Evolutionary conservation across 208 protist species (phyloP).

Genomic region (Leishmania amazonensis): DNA sequence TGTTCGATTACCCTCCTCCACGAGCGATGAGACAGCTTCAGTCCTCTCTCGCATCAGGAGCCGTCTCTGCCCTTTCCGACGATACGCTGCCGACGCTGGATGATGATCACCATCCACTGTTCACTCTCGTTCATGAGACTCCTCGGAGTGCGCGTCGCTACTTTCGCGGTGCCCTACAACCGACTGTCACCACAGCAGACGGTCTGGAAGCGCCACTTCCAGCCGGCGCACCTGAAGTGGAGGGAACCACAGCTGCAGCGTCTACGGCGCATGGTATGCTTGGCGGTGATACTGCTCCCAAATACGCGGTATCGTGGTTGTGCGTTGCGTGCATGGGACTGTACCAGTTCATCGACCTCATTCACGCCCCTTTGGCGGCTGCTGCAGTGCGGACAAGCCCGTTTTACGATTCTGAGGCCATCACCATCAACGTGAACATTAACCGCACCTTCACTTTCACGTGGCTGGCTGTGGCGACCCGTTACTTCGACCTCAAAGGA

Average conservation of each 20-base stretch:
- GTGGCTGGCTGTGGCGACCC: conserved; percentile 72
- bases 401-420: conserved; percentile 61
- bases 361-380: conserved; percentile 69
- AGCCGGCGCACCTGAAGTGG: not conserved
- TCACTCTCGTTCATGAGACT: conserved; percentile 81
- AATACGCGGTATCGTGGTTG: conserved; percentile 44
- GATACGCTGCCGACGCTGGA: conserved; percentile 43
- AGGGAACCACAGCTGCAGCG: not conserved
- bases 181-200: not conserved
- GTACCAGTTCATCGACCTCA: conserved; percentile 86
- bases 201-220: not conserved
- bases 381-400: conserved; percentile 66
- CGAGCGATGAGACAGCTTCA: conserved; percentile 27
- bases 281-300: conserved; percentile 27
- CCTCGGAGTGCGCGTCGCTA: conserved; percentile 54
- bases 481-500: conserved; percentile 62
- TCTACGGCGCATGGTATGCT: conserved; percentile 39
- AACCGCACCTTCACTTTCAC: conserved; percentile 85
- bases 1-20: conserved; percentile 62
- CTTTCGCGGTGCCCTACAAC: conserved; percentile 24
- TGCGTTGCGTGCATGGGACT: conserved; percentile 83
- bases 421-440: conserved; percentile 86
- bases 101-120: conserved; percentile 59
- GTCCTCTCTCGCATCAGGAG: not conserved
- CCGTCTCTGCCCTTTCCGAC: not conserved